Evolutionary conservation across 2,329 filamentous ascomycete species (phyloP).

Genomic region (Diaporthe sp.): DNA sequence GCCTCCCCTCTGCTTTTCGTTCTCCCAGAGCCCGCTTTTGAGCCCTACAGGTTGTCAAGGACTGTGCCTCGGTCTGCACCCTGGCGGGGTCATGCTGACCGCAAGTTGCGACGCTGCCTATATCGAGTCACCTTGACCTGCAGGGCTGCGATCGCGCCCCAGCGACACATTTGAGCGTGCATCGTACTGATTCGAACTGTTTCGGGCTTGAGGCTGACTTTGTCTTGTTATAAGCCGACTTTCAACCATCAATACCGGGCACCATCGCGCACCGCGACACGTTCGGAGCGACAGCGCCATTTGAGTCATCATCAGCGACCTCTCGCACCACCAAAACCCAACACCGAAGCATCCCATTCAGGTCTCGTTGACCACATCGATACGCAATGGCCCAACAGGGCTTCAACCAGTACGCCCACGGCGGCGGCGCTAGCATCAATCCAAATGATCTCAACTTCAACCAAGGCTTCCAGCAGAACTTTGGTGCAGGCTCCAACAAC

Average conservation of each 20-base stretch:
- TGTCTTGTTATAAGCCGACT: not conserved
- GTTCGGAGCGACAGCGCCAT: slow-evolving; percentile 11
- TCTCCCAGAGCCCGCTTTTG: not conserved
- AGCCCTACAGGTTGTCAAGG: not conserved
- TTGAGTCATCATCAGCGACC: slow-evolving; percentile 23
- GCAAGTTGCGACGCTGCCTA: slow-evolving; percentile 30
- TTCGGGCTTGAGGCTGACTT: not conserved
- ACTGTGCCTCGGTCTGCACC: slow-evolving; percentile 16
- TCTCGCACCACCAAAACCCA: not conserved
- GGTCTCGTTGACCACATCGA: not conserved
- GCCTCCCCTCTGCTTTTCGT: not conserved
- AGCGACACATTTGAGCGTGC: not conserved
- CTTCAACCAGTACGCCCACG: slow-evolving; percentile 67
- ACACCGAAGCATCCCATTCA: not conserved
- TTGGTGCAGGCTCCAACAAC: slow-evolving; percentile 63
- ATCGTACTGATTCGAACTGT: not conserved
- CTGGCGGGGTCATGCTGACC: slow-evolving; percentile 30
- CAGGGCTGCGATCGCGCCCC: slow-evolving; percentile 15
- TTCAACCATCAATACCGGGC: not conserved
- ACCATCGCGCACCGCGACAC: not conserved
- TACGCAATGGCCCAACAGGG: slow-evolving; percentile 64
- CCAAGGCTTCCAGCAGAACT: slow-evolving; percentile 71
- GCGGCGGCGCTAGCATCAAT: slow-evolving; percentile 72
- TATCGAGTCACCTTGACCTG: slow-evolving; percentile 12
- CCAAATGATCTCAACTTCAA: slow-evolving; percentile 82